phyloP scores from a whole-genome alignment of 2,329 filamentous ascomycete genomes.

The Xylariaceae sp. region DNA sequence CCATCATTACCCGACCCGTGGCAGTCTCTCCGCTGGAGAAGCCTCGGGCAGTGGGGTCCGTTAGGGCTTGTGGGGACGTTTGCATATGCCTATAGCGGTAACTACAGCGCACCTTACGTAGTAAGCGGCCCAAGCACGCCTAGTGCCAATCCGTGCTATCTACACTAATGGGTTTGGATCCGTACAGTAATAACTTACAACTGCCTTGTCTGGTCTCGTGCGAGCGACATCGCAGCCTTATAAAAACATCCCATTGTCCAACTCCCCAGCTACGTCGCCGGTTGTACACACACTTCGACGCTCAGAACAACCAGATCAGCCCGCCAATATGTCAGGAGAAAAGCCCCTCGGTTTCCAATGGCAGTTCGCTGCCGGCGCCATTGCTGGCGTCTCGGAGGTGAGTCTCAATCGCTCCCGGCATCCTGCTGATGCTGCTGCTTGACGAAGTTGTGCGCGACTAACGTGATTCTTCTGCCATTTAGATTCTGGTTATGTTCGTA shows the following conservation, averaged over 20 bases:
- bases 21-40: neutral
- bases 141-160: neutral
- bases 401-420: constrained; percentile 32
- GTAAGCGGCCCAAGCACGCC: neutral
- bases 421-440: neutral
- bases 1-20: neutral
- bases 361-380: constrained; percentile 57
- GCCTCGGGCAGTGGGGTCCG: neutral
- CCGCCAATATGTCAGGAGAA: constrained; percentile 19
- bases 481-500: constrained; percentile 83
- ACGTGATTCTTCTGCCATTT: constrained; percentile 37
- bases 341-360: constrained; percentile 26
- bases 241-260: constrained; percentile 19
- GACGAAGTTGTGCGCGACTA: constrained; percentile 12
- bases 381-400: constrained; percentile 97
- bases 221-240: constrained; percentile 13
- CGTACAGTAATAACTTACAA: neutral
- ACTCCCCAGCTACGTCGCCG: constrained; percentile 15
- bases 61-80: neutral
- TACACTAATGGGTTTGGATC: neutral
- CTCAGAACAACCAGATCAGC: neutral
- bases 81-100: neutral
- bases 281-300: constrained; percentile 15
- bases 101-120: neutral
- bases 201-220: neutral